Percentiles rank a stretch among this genome's conserved stretches.
Evolutionary conservation across 352 stramenopile species (phyloP).

Genomic region (Albugo laibachii): DNA sequence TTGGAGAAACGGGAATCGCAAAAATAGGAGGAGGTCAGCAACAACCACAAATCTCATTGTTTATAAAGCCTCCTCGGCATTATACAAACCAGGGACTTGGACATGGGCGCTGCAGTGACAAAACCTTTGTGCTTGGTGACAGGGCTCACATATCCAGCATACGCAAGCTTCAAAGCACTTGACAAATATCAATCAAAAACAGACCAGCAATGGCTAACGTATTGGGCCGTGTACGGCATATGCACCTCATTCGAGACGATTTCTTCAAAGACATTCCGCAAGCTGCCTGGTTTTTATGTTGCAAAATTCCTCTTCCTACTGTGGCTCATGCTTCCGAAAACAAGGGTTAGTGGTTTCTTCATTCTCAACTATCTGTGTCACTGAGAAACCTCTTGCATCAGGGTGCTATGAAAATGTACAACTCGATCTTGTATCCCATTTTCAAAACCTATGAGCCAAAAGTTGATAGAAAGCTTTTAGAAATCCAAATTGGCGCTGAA

Average conservation of each 20-base stretch:
- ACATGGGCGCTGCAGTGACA: slow-evolving; percentile 31
- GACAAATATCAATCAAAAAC: slow-evolving; percentile 26
- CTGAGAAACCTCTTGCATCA: slow-evolving; percentile 1
- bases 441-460: slow-evolving; percentile 51
- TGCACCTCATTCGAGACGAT: slow-evolving; percentile 83
- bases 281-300: slow-evolving; percentile 89
- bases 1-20: too few species aligned
- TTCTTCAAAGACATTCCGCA: slow-evolving; percentile 21
- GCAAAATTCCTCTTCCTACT: slow-evolving; percentile 91
- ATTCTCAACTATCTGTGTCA: background rate
- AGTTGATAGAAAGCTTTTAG: slow-evolving; percentile 38
- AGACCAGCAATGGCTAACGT: slow-evolving; percentile 82
- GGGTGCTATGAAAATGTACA: slow-evolving; percentile 48
- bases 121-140: slow-evolving; percentile 28
- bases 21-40: too few species aligned
- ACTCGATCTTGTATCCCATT: slow-evolving; percentile 28
- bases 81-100: background rate
- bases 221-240: slow-evolving; percentile 92
- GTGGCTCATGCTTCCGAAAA: slow-evolving; percentile 90
- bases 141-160: slow-evolving; percentile 38
- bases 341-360: slow-evolving; percentile 20
- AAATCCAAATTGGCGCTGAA: slow-evolving; percentile 22
- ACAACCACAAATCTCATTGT: too few species aligned
- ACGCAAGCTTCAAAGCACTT: slow-evolving; percentile 59
- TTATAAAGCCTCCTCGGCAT: too few species aligned